Evolutionary conservation across 345 rosid species (phyloP), one percentile per base, ranked within the genome.

Genomic region (Eucalyptus guilfoylei): DNA sequence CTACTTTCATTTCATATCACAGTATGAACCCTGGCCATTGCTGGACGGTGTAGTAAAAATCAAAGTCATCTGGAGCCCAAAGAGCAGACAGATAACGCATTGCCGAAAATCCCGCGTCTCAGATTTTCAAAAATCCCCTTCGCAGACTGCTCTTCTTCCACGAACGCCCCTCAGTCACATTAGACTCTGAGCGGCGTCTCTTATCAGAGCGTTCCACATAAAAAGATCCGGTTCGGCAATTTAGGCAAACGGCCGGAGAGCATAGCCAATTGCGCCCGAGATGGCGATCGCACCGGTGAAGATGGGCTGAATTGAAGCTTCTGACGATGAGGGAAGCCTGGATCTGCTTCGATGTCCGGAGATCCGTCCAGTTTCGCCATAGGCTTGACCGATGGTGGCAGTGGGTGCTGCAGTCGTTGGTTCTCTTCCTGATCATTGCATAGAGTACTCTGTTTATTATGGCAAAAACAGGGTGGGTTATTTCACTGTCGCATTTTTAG

Each of bases 121-220:
- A 62, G 34, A 62, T 28, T 62, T 28, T 60, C 32, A 2, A 62
- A 12, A 13, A 62, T 62, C 69, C 69, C 69, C n/a, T 30, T 62
- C 69, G 34, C 62, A 24, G 62, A 10, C 62, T 10, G 62, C 62
- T 24, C 62, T 55, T 55, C 62, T 55, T 55, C 69, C 69, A 6
- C 16, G 0, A 6, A 62, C 69, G 69, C 69, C 17, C 67, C 69
- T 60, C 69, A 62, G 69, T 62, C 69, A 62, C 69, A 0, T 91
- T 91, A 13, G 96, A 92, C 80, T 94, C 94, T 16, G 92, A 91
- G 87, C 94, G 87, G 58, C 76, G 32, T 95, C 98, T 83, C 97
- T 93, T 58, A 93, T 93, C 52, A 96, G 88, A 17, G 95, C 91
- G 88, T 94, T 95, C 94, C 93, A 92, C 97, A 94, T 92, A 93